phyloP scores from a whole-genome alignment of 331 rosid genomes.

The Erythrophleum ivorense region DNA sequence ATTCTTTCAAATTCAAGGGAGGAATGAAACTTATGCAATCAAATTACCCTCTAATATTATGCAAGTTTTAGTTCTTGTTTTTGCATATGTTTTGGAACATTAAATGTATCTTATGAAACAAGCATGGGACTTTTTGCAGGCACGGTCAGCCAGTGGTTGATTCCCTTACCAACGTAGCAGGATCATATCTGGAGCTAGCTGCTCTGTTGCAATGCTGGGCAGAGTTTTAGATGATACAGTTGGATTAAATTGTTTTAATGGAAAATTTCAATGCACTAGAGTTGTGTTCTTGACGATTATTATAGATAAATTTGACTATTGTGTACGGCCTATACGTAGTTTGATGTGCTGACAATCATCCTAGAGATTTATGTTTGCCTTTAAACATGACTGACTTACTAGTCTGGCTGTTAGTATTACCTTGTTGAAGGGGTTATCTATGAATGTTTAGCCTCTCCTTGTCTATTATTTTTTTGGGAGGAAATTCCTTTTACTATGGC shows the following conservation, averaged over 20 bases:
- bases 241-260: conserved; percentile 36
- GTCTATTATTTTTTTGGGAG: background rate
- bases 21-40: conserved; percentile 1
- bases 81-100: background rate
- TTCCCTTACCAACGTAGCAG: background rate
- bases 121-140: conserved; percentile 57
- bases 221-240: conserved; percentile 21
- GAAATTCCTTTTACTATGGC: background rate
- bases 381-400: conserved; percentile 29
- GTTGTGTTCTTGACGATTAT: conserved; percentile 21
- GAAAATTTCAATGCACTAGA: conserved; percentile 27
- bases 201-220: conserved; percentile 10
- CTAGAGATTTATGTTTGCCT: conserved; percentile 29
- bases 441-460: background rate
- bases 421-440: conserved; percentile 7
- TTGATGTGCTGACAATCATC: conserved; percentile 8
- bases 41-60: background rate
- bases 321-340: conserved; percentile 27
- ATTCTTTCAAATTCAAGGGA: conserved; percentile 1
- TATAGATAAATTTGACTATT: conserved; percentile 26
- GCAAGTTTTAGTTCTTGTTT: background rate
- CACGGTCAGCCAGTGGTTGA: conserved; percentile 65
- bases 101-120: background rate
- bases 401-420: conserved; percentile 8
- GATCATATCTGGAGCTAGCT: conserved; percentile 8